Evolutionary conservation across 352 stramenopile genomes (phyloP).

Genomic region (Globisporangium ultimum): DNA sequence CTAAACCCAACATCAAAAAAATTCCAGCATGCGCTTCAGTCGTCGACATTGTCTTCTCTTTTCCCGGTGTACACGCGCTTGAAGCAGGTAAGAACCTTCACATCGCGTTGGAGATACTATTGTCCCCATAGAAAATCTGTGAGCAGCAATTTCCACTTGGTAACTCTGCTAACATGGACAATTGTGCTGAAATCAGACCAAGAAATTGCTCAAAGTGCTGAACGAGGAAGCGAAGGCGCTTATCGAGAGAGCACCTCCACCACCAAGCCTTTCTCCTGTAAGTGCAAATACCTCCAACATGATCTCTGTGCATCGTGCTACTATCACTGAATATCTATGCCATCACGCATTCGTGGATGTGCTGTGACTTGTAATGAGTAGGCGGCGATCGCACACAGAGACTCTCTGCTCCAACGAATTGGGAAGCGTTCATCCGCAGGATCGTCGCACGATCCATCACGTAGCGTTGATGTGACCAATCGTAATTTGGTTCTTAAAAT

Average conservation of each 20-base stretch:
- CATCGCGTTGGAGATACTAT: no score
- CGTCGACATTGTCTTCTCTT: constrained; percentile 32
- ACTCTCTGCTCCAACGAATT: constrained; percentile 40
- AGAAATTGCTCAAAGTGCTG: constrained; percentile 34
- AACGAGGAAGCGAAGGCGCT: constrained; percentile 32
- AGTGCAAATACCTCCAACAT: not conserved
- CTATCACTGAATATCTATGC: not conserved
- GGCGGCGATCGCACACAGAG: constrained; percentile 29
- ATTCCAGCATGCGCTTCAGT: constrained; percentile 24
- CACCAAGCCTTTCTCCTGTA: constrained; percentile 30
- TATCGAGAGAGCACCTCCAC: constrained; percentile 22
- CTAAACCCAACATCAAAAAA: constrained; percentile 20
- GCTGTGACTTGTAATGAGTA: constrained; percentile 5
- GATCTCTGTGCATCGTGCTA: not conserved
- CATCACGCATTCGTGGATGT: not conserved
- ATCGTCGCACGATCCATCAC: not conserved
- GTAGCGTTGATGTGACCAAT: no score
- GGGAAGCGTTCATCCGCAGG: constrained; percentile 14
- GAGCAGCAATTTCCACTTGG: no score
- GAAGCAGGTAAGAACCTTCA: constrained; percentile 30
- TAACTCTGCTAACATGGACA: no score
- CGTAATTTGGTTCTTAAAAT: no score
- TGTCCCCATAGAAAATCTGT: no score
- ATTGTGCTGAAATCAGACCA: constrained; percentile 21
- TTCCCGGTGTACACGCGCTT: constrained; percentile 49